Percentiles rank a stretch among this genome's conserved stretches.
These are phyloP conservation scores for Mimosa bimucronata DNA, from an alignment of 306 rosid species.

Conservation along the genomic window DNA sequence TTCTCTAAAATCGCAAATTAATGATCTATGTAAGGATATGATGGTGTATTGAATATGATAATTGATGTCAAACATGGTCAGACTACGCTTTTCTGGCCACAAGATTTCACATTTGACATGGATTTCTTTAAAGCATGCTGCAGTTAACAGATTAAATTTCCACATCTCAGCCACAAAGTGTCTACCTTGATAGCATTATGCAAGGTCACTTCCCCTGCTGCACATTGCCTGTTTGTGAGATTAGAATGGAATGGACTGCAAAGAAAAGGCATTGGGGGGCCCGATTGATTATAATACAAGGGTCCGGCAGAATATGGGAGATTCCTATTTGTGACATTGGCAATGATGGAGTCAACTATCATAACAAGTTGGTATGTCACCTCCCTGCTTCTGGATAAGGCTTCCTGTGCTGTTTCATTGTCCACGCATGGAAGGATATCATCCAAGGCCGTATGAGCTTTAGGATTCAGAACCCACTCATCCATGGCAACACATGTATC, in stretches of 20 bases:
- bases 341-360: constrained; percentile 45
- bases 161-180: background rate
- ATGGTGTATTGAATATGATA: background rate
- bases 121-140: background rate
- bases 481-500: constrained; percentile 88
- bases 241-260: constrained; percentile 64
- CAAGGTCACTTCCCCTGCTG: constrained; percentile 52
- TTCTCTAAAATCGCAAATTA: too few species aligned
- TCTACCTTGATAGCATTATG: constrained; percentile 50
- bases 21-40: too few species aligned
- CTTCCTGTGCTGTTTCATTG: constrained; percentile 53
- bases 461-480: constrained; percentile 80
- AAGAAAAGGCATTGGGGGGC: constrained; percentile 59
- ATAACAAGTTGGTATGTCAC: constrained; percentile 47
- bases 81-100: background rate
- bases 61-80: background rate
- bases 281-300: constrained; percentile 64
- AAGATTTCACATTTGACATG: background rate
- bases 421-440: constrained; percentile 83
- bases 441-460: constrained; percentile 75
- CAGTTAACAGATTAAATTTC: background rate
- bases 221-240: constrained; percentile 49
- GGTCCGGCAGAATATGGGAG: constrained; percentile 7
- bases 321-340: constrained; percentile 39
- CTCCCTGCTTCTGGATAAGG: constrained; percentile 45